Percentiles rank a stretch among this genome's conserved stretches.
Evolutionary conservation across 2,329 filamentous ascomycete genomes (phyloP).

Genomic region (Colletotrichum sp.): DNA sequence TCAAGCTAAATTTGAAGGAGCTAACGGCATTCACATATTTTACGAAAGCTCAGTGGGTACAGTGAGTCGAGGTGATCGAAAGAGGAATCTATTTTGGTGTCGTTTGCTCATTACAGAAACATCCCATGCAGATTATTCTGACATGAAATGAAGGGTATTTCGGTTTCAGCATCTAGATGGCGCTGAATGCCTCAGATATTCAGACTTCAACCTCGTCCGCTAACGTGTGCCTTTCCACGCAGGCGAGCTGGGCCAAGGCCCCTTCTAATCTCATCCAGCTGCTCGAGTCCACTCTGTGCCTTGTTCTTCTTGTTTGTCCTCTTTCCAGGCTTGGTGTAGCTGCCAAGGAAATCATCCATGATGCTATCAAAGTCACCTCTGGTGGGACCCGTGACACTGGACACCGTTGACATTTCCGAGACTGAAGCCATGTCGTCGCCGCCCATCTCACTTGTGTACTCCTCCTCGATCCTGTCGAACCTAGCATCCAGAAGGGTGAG

Average conservation of each 20-base stretch:
- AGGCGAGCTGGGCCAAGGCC: constrained; percentile 80
- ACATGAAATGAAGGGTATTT: constrained; percentile 15
- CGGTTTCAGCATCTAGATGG: not conserved
- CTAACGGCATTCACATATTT: not conserved
- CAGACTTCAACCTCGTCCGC: not conserved
- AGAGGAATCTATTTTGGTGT: not conserved
- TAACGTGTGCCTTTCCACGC: constrained; percentile 19
- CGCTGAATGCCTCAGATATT: not conserved
- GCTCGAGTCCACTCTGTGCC: constrained; percentile 80
- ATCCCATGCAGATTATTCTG: not conserved
- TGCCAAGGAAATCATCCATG: constrained; percentile 90
- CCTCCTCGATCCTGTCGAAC: constrained; percentile 89
- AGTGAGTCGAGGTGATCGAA: not conserved
- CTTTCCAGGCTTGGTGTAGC: constrained; percentile 74
- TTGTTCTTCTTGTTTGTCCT: constrained; percentile 80
- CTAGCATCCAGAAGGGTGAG: constrained; percentile 84
- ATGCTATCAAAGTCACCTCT: constrained; percentile 85
- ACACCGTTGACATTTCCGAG: constrained; percentile 66
- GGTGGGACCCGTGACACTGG: constrained; percentile 71
- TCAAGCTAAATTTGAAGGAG: not conserved
- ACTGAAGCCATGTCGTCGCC: constrained; percentile 57
- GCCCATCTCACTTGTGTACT: constrained; percentile 62
- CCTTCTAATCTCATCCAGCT: constrained; percentile 87
- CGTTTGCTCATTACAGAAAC: constrained; percentile 13
- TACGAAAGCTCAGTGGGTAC: not conserved